Base-by-base conservation (phyloP, 129 eudicot genomes). In the Glebionis coronaria region DNA sequence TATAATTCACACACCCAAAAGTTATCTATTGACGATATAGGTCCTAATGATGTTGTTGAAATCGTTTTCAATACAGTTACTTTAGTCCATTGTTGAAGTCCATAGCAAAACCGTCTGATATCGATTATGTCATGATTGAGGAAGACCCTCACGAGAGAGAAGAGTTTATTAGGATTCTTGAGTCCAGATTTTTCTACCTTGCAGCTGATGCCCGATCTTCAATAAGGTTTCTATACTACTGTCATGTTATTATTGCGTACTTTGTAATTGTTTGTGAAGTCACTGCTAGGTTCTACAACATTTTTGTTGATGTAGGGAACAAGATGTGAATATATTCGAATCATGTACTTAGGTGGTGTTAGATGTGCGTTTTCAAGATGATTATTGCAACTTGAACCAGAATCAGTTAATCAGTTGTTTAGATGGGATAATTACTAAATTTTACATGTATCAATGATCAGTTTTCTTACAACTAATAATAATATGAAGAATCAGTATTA, bases 151-250 rank as follows among this genome's bases (percentile, higher is more conserved):
- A 86, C 19, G 97, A 84, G 78, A 77, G 98, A 73, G 98, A 93
- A 3, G 82, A 82, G 53, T 93, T 86, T 71, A 82, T 93, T 12
- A 67, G 81, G 4, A 63, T 78, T 76, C 82, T 93, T 68, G 98
- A 86, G 76, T 81, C 95, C 7, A 86, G 97, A 69, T 93, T 93
- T 63, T 82, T 93, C 61, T 93, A 73, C 72, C 98, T 93, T 67
- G 98, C 98, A 13, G 98, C 98, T 61, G 98, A 93, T 86, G 98
- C 97, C 25, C 89, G 95, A 11, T 84, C 98, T 27, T 88, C 96
- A 27, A 63, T 93, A 76, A 93, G 98, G 98, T 88, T 78, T 59
- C 45, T 44, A 12, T 29, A 20, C 55, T 27, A 52, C 23, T 35
- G 31, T 63, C 12, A 46, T 49, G 47, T 68, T 57, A 49, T 21